Percentiles rank a stretch among this genome's conserved stretches.
These are phyloP conservation scores for Pleurotus tuber-regium DNA, from an alignment of 768 basidiomycete species.

Conservation along the genomic window DNA sequence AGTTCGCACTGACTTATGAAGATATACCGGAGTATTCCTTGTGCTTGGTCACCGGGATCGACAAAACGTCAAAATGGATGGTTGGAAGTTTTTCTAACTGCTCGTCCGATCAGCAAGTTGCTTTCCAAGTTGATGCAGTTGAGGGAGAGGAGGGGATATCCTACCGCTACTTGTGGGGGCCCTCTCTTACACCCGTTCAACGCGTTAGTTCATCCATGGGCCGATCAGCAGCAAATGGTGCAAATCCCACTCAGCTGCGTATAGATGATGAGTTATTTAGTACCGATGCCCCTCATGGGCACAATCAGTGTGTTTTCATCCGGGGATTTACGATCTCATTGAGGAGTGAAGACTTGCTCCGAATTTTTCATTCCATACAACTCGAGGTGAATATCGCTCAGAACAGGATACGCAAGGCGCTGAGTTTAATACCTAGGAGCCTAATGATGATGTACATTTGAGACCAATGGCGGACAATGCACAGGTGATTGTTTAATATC, in stretches of 20 bases:
- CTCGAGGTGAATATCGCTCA: no score
- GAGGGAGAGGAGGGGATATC: slow-evolving; percentile 1
- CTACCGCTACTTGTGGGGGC: slow-evolving; percentile 8
- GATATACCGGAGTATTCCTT: neutral
- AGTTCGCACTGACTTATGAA: slow-evolving; percentile 8
- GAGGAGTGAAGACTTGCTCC: neutral
- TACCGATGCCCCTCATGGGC: neutral
- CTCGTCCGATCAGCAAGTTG: no score
- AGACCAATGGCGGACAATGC: no score
- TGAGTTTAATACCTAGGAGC: no score
- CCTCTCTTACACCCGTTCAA: neutral
- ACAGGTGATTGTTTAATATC: no score
- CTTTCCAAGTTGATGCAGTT: neutral
- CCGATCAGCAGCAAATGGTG: neutral
- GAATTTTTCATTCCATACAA: no score
- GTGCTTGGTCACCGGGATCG: slow-evolving; percentile 12
- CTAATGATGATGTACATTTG: no score
- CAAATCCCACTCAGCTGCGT: neutral
- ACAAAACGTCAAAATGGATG: slow-evolving; percentile 11
- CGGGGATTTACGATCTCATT: slow-evolving; percentile 9
- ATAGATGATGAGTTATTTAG: neutral
- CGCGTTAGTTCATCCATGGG: neutral
- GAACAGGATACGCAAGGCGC: no score
- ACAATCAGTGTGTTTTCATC: slow-evolving; percentile 19
- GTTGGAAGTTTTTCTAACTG: slow-evolving; percentile 11